Evolutionary conservation across 108 stramenopile species (phyloP).

Genomic region (Cylindrotheca closterium): DNA sequence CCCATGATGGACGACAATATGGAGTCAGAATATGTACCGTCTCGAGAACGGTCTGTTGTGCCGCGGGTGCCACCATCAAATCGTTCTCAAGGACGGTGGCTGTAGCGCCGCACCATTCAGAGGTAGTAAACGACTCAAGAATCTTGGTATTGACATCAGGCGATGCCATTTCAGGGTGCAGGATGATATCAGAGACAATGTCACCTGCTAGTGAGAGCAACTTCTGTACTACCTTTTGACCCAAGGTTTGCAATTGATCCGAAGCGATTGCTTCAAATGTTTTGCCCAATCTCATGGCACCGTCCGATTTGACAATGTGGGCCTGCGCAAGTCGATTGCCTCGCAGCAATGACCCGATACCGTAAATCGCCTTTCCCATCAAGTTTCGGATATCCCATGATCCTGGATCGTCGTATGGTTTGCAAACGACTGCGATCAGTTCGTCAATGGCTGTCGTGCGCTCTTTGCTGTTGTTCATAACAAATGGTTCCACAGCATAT

Average conservation of each 20-base stretch:
- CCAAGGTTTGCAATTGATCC: slow-evolving; percentile 14
- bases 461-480: neutral
- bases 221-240: slow-evolving; percentile 53
- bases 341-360: slow-evolving; percentile 70
- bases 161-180: slow-evolving; percentile 26
- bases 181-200: slow-evolving; percentile 51
- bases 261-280: slow-evolving; percentile 17
- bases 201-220: slow-evolving; percentile 53
- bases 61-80: slow-evolving; percentile 12
- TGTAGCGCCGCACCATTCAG: slow-evolving; percentile 49
- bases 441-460: slow-evolving; percentile 29
- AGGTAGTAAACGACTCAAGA: slow-evolving; percentile 41
- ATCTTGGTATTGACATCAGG: slow-evolving; percentile 21
- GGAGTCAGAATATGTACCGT: slow-evolving; percentile 48
- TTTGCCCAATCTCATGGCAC: slow-evolving; percentile 31
- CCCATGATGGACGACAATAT: slow-evolving; percentile 41
- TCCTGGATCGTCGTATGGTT: slow-evolving; percentile 15
- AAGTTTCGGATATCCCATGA: slow-evolving; percentile 13
- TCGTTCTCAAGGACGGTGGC: slow-evolving; percentile 22
- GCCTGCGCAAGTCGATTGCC: slow-evolving; percentile 68
- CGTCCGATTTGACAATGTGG: slow-evolving; percentile 35
- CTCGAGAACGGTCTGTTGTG: slow-evolving; percentile 45
- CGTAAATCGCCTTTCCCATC: slow-evolving; percentile 51
- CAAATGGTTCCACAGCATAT: slow-evolving; percentile 73
- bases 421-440: slow-evolving; percentile 31